Conservation (phyloP, 2,329 filamentous ascomycete species). For the Scedosporium aurantiacum region DNA sequence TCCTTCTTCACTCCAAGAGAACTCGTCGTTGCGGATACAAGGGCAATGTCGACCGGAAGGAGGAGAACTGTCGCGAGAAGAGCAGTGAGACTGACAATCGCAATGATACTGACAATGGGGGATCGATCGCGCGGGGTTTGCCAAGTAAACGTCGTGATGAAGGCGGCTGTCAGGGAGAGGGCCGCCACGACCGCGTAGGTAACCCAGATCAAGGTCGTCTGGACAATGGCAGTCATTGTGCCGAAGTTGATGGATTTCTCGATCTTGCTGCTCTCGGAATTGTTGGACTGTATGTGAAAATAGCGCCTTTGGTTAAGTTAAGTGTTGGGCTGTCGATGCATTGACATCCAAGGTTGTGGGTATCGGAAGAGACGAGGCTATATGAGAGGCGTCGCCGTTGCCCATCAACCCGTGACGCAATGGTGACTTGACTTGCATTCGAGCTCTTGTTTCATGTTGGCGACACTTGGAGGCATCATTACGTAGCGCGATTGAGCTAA, state of each 20-base stretch:
- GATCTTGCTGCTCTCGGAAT: background rate
- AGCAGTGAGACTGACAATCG: slow-evolving; percentile 75
- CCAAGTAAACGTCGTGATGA: slow-evolving; percentile 83
- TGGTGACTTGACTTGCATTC: background rate
- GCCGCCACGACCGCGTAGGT: slow-evolving; percentile 76
- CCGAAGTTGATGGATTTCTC: background rate
- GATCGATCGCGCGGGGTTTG: slow-evolving; percentile 83
- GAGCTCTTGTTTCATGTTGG: background rate
- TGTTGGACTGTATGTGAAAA: background rate
- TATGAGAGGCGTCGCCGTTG: background rate
- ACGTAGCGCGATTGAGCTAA: too few relatives aligned
- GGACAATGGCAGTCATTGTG: slow-evolving; percentile 42
- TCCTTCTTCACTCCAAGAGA: slow-evolving; percentile 76
- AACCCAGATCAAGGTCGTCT: slow-evolving; percentile 88
- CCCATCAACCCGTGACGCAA: slow-evolving; percentile 5
- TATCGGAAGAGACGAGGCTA: background rate
- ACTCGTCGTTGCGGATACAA: slow-evolving; percentile 80
- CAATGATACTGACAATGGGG: slow-evolving; percentile 67
- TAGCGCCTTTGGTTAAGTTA: background rate
- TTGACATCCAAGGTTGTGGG: background rate
- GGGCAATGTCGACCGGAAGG: slow-evolving; percentile 86
- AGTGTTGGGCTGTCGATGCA: background rate
- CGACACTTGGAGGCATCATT: too few relatives aligned
- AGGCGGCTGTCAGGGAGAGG: slow-evolving; percentile 64
- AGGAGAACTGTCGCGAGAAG: slow-evolving; percentile 87